Evolutionary conservation across 2,329 filamentous ascomycete genomes (phyloP).

Genomic region (Lachnellula hyalina): DNA sequence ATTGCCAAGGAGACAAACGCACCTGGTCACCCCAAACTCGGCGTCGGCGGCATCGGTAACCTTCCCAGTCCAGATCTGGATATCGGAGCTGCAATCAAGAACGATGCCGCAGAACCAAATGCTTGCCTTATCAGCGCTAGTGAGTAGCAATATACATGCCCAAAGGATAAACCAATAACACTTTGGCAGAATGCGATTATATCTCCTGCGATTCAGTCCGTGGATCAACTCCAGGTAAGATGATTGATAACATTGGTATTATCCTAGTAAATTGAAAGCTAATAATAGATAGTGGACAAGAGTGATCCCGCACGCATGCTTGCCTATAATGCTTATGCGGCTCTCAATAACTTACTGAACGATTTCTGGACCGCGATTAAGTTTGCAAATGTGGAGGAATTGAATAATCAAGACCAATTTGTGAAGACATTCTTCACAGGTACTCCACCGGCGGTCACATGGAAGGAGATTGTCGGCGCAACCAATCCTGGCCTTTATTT

Average conservation of each 20-base stretch:
- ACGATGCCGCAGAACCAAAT: not conserved
- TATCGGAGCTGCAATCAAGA: not conserved
- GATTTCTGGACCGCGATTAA: not conserved
- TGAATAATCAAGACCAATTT: not conserved
- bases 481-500: not conserved
- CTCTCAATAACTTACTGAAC: not conserved
- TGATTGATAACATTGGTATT: not conserved
- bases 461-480: not conserved
- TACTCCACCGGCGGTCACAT: not conserved
- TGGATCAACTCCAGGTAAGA: not conserved
- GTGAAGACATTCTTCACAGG: not conserved
- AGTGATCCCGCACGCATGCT: not conserved
- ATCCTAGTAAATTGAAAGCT: not conserved
- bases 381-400: not conserved
- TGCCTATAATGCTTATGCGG: not conserved
- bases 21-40: not conserved
- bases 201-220: not conserved
- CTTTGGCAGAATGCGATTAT: not conserved
- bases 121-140: not conserved
- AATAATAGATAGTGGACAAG: not conserved
- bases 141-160: not conserved
- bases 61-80: not conserved
- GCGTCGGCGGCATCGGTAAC: not conserved
- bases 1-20: not conserved
- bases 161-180: not conserved